Conservation (phyloP, 768 basidiomycete genomes). For the Tulasnella sp. region DNA sequence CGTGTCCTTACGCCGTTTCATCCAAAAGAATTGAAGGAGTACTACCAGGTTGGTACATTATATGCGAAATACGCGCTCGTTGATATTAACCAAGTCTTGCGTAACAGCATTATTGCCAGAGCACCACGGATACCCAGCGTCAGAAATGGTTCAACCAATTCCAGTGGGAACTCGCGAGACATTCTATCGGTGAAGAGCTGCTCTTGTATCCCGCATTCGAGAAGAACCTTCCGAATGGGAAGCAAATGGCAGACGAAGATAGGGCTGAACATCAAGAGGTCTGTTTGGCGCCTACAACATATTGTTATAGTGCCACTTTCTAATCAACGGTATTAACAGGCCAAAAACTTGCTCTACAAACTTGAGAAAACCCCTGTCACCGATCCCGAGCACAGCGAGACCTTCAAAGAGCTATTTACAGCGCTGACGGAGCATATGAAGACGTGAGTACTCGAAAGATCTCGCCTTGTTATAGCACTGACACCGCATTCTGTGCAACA, state of each 20-base stretch:
- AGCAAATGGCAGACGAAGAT: constrained; percentile 40
- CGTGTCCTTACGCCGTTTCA: background rate
- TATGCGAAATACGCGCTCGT: background rate
- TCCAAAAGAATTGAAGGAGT: constrained; percentile 10
- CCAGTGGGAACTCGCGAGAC: constrained; percentile 42
- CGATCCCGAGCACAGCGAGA: constrained; percentile 30
- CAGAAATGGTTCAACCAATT: constrained; percentile 43
- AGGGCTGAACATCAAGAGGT: constrained; percentile 40
- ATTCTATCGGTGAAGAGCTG: constrained; percentile 42
- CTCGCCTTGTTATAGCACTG: background rate
- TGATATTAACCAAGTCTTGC: background rate
- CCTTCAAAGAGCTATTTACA: constrained; percentile 9
- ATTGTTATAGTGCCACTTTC: background rate
- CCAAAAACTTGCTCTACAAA: constrained; percentile 33
- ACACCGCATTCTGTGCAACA: too few relatives aligned
- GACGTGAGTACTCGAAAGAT: constrained; percentile 23
- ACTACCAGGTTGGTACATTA: constrained; percentile 1
- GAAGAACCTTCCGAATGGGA: constrained; percentile 37
- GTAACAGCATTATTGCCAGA: background rate
- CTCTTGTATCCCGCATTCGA: constrained; percentile 53
- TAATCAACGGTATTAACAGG: constrained; percentile 19
- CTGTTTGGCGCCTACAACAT: too few relatives aligned
- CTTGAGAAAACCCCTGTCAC: constrained; percentile 29
- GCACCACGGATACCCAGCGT: constrained; percentile 20
- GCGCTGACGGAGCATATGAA: constrained; percentile 27